Conservation (phyloP, 2,329 filamentous ascomycete species). For the Epichloe brachyelytri region DNA sequence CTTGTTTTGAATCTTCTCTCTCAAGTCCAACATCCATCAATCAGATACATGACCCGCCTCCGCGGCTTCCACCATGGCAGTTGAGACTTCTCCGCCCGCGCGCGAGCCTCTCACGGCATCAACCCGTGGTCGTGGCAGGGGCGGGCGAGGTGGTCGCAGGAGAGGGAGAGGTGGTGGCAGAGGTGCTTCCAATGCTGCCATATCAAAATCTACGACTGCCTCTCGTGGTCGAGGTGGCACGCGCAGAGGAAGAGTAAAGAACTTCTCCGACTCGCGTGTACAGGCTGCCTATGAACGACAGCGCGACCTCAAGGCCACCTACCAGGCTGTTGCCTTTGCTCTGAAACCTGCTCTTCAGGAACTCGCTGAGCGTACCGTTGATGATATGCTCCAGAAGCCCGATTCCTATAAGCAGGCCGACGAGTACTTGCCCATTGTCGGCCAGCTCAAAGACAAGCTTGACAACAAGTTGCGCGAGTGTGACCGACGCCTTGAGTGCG, state of each 20-base stretch:
- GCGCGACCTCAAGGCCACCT: conserved; percentile 52
- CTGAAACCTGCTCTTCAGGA: conserved; percentile 54
- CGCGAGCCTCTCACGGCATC: conserved; percentile 18
- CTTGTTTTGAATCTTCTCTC: background rate
- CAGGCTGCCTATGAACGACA: conserved; percentile 51
- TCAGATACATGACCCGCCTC: conserved; percentile 19
- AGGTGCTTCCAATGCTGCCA: conserved; percentile 17
- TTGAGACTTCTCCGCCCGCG: conserved; percentile 25
- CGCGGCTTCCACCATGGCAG: conserved; percentile 20
- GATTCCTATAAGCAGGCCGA: conserved; percentile 38
- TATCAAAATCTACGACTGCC: conserved; percentile 20
- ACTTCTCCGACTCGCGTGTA: conserved; percentile 38
- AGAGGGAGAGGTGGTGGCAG: conserved; percentile 15
- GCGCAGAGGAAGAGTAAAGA: conserved; percentile 41
- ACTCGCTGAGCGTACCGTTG: conserved; percentile 46
- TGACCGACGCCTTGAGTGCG: conserved; percentile 19
- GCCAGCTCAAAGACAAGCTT: conserved; percentile 30
- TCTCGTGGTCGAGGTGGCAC: conserved; percentile 26
- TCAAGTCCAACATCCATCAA: background rate
- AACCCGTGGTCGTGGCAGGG: conserved; percentile 23
- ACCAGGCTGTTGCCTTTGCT: conserved; percentile 47
- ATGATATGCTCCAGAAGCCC: conserved; percentile 41
- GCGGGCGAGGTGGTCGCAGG: conserved; percentile 8
- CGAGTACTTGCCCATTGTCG: conserved; percentile 38
- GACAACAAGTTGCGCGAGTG: conserved; percentile 19